These are phyloP conservation scores for Sporodiniella umbellata DNA, from an alignment of 371 early-diverging fungal genomes.

Conservation along the genomic window DNA sequence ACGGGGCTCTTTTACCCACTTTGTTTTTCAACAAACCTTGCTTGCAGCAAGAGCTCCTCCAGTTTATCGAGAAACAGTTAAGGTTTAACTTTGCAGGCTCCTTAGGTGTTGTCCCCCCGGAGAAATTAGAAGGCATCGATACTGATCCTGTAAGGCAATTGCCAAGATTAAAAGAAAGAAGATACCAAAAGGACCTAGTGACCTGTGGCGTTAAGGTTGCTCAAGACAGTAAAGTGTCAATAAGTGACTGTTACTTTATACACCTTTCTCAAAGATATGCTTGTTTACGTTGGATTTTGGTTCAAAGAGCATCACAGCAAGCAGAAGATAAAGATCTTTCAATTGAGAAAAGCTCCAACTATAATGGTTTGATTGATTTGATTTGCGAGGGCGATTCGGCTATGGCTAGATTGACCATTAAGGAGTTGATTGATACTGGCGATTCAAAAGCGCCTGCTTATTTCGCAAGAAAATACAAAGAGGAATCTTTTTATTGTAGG, in stretches of 20 bases:
- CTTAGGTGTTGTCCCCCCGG: slow-evolving; percentile 22
- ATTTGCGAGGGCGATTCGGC: slow-evolving; percentile 24
- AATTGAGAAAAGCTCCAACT: slow-evolving; percentile 35
- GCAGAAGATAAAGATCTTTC: slow-evolving; percentile 33
- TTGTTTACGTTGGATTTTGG: slow-evolving; percentile 33
- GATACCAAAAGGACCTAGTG: slow-evolving; percentile 40
- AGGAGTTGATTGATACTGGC: slow-evolving; percentile 43
- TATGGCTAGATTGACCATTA: slow-evolving; percentile 34
- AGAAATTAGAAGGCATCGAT: slow-evolving; percentile 8
- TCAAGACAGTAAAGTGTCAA: slow-evolving; percentile 14
- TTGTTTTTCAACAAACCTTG: slow-evolving; percentile 13
- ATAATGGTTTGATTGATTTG: slow-evolving; percentile 38
- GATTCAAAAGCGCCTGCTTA: slow-evolving; percentile 34
- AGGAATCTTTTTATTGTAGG: slow-evolving; percentile 30
- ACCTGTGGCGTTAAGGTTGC: slow-evolving; percentile 29
- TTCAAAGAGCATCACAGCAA: slow-evolving; percentile 35
- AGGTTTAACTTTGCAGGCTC: slow-evolving; percentile 38
- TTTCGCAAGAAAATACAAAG: slow-evolving; percentile 32
- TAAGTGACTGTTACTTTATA: slow-evolving; percentile 31
- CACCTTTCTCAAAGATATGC: slow-evolving; percentile 36
- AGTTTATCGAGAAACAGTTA: slow-evolving; percentile 33
- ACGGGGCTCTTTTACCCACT: slow-evolving; percentile 17
- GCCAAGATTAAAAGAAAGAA: slow-evolving; percentile 31
- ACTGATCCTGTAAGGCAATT: slow-evolving; percentile 18
- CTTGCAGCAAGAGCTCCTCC: slow-evolving; percentile 25